Percentiles rank a stretch among this genome's conserved stretches.
Conservation (phyloP, 495 filamentous ascomycete genomes). For the Penicillium manginii region DNA sequence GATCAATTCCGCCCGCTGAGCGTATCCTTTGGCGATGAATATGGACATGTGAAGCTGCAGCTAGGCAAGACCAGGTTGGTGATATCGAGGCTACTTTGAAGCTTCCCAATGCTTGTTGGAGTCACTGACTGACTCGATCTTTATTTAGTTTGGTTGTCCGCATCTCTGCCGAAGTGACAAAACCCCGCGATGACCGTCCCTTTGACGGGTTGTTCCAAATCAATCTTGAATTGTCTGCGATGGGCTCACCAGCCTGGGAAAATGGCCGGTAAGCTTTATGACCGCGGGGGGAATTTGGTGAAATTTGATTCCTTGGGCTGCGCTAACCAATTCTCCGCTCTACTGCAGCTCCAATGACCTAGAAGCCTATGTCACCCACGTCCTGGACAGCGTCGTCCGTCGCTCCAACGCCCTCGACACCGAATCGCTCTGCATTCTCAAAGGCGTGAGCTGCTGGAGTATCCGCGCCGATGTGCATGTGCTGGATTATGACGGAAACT, state of each 20-base stretch:
- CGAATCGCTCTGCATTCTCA: conserved; percentile 91
- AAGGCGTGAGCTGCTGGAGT: conserved; percentile 86
- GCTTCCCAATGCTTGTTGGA: background rate
- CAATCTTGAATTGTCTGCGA: conserved; percentile 84
- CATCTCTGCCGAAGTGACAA: conserved; percentile 84
- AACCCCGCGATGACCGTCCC: conserved; percentile 83
- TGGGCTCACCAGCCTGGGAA: conserved; percentile 91
- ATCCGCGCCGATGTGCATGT: conserved; percentile 90
- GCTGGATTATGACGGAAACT: conserved; percentile 82
- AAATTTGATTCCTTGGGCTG: conserved; percentile 4
- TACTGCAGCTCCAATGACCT: conserved; percentile 68
- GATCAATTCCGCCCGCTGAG: conserved; percentile 78
- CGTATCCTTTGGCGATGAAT: conserved; percentile 84
- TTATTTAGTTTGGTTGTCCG: conserved; percentile 72
- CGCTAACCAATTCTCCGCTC: background rate
- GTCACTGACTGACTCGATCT: background rate
- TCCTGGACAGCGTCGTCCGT: conserved; percentile 91
- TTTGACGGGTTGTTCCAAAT: conserved; percentile 96
- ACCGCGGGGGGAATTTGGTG: background rate
- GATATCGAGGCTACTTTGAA: background rate
- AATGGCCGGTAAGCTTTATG: conserved; percentile 64
- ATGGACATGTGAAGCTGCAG: conserved; percentile 86
- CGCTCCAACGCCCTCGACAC: conserved; percentile 90
- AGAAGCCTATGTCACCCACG: conserved; percentile 80
- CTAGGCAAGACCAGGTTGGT: conserved; percentile 86